Base-by-base conservation (phyloP, 1,284 basidiomycete species). In the Puccinia coronata region DNA sequence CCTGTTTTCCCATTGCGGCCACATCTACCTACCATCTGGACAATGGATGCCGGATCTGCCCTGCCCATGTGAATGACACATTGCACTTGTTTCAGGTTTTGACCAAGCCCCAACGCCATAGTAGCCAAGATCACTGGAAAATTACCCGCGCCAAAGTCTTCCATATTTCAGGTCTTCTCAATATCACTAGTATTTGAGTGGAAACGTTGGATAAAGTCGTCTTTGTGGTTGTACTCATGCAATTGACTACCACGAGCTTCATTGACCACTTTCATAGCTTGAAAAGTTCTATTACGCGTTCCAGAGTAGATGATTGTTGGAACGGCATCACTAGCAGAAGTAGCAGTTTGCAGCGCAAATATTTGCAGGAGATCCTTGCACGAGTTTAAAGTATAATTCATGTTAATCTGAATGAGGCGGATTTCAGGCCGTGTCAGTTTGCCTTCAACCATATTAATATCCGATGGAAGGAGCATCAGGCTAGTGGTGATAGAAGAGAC, bases 21-120 rank as follows among this genome's bases (percentile, higher is more conserved):
- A 53, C 70, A 73, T n/a, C 70, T 53, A 2, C 70, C 70, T 6
- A 57, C 47, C 70, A 73, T 73, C 23, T 73, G 47, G 2, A 31
- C 53, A 53, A 73, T 73, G 18, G 70, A 4, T 18, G 34, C 53
- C 6, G 70, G 70, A 41, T 73, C 70, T 2, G 28, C 53, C 3
- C 28, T 9, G 9, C 70, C 70, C 70, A 73, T 73, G 23, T 53
- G 49, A 34, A 73, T 41, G 5, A 73, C 70, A 55, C 70, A 73
- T n/a, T 28, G 39, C 5, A 73, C 70, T 20, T 36, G 5, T 5
- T 73, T 41, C 23, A 53, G 53, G n/a, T 51, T 57, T 31, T 73
- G 70, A 6, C 70, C 70, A 2, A 73, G 70, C 5, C 70, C 47
- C n/a, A 73, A 31, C 12, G 47, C 70, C 70, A 73, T 73, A 12